These are phyloP conservation scores for Populus hybrid DNA, from an alignment of 441 rosid species.

Conservation along the genomic window DNA sequence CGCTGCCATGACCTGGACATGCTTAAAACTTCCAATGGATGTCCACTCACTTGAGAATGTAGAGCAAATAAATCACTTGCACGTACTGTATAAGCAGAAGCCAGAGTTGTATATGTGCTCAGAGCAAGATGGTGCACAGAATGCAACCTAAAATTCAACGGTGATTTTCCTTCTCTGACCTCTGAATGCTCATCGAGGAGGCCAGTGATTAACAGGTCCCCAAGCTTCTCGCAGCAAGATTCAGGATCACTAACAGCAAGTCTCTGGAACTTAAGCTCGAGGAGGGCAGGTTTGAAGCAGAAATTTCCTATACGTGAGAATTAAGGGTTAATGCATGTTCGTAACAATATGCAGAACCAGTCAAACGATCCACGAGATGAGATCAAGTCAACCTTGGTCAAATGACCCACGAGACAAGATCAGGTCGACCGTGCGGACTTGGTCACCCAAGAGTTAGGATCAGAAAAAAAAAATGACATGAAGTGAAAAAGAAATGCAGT, in stretches of 20 bases:
- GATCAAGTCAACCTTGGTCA: too few relatives aligned
- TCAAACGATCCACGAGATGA: not conserved
- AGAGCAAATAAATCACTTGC: slow-evolving; percentile 26
- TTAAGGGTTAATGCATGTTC: slow-evolving; percentile 3
- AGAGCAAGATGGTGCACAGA: slow-evolving; percentile 58
- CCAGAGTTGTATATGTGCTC: slow-evolving; percentile 52
- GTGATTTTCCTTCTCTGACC: slow-evolving; percentile 13
- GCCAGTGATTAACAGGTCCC: slow-evolving; percentile 40
- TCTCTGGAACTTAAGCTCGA: slow-evolving; percentile 15
- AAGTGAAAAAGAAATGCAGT: not conserved
- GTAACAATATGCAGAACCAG: not conserved
- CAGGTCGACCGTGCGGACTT: too few relatives aligned
- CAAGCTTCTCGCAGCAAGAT: slow-evolving; percentile 59
- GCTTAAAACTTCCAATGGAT: slow-evolving; percentile 33
- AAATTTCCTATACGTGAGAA: slow-evolving; percentile 43
- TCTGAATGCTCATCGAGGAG: slow-evolving; percentile 22
- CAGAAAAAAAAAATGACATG: not conserved
- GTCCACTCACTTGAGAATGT: slow-evolving; percentile 22
- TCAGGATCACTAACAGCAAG: slow-evolving; percentile 43
- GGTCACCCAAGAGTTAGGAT: not conserved
- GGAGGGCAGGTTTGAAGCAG: slow-evolving; percentile 18
- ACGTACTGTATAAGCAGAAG: slow-evolving; percentile 58
- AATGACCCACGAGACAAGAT: too few relatives aligned
- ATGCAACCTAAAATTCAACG: slow-evolving; percentile 39
- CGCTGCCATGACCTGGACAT: slow-evolving; percentile 50